Conservation (phyloP, 1,139 yeast species). For the Zygotorulaspora mrakii region DNA sequence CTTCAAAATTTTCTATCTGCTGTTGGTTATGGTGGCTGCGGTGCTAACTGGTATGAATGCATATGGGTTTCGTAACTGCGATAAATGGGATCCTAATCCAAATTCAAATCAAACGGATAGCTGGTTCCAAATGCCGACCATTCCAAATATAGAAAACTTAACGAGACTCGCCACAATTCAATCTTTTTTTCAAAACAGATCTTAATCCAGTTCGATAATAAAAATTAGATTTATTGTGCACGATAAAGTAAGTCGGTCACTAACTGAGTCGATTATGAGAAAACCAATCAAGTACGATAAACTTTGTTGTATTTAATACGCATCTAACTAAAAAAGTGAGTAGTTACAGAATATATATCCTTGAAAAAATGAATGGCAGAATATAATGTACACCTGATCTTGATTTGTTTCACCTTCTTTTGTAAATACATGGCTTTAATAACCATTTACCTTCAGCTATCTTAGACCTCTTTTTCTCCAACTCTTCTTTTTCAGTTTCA, state of each 20-base stretch:
- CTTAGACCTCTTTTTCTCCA: constrained; percentile 52
- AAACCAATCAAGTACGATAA: no score
- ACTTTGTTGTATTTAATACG: no score
- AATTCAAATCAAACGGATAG: constrained; percentile 12
- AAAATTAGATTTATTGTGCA: no score
- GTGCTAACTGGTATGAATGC: constrained; percentile 76
- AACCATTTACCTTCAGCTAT: constrained; percentile 82
- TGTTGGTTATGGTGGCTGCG: constrained; percentile 62
- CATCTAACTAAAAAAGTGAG: no score
- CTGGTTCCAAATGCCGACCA: constrained; percentile 34
- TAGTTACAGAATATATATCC: no score
- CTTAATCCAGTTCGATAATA: no score
- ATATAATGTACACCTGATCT: neutral
- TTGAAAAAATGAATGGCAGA: no score
- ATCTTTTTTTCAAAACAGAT: constrained; percentile 28
- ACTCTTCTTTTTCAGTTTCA: constrained; percentile 56
- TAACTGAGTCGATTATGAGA: no score
- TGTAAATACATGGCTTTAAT: constrained; percentile 91
- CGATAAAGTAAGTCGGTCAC: no score
- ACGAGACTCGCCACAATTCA: constrained; percentile 27
- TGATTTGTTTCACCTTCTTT: constrained; percentile 72
- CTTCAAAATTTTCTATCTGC: constrained; percentile 69
- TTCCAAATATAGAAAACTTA: constrained; percentile 31
- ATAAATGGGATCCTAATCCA: constrained; percentile 49
- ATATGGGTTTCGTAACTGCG: constrained; percentile 86